These are phyloP conservation scores for Gypsophila paniculata DNA, from an alignment of 179 eudicot genomes.

Conservation along the genomic window DNA sequence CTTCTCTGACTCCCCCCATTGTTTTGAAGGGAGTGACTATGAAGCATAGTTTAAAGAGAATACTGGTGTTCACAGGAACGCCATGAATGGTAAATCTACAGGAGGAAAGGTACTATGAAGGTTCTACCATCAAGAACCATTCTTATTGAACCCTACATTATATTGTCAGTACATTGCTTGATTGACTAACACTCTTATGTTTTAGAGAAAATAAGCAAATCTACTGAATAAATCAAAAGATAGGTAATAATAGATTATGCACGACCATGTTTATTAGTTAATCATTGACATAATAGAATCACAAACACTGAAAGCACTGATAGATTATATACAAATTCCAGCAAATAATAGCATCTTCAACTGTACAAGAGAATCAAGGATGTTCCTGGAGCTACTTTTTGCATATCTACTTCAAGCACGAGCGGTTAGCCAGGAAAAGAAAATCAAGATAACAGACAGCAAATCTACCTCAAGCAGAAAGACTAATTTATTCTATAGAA, in stretches of 20 bases:
- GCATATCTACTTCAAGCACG: conserved; percentile 21
- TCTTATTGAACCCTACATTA: background rate
- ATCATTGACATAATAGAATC: conserved; percentile 15
- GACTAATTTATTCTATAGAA: conserved; percentile 31
- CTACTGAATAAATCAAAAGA: background rate
- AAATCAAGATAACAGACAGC: conserved; percentile 30
- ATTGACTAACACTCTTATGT: background rate
- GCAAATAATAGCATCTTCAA: conserved; percentile 33
- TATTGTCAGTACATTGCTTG: background rate
- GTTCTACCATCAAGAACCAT: conserved; percentile 17
- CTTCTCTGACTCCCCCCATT: background rate
- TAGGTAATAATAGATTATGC: background rate
- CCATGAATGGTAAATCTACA: conserved; percentile 5
- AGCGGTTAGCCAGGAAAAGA: conserved; percentile 33
- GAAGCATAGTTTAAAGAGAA: background rate
- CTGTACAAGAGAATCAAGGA: conserved; percentile 38
- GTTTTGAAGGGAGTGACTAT: background rate
- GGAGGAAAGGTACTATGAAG: background rate
- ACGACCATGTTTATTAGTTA: conserved; percentile 10
- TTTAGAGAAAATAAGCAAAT: background rate
- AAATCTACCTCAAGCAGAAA: conserved; percentile 36
- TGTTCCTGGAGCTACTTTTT: conserved; percentile 38
- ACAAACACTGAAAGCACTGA: conserved; percentile 22
- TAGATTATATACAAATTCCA: conserved; percentile 32
- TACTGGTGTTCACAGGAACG: background rate